Base-by-base conservation (phyloP, 2,329 filamentous ascomycete species). In the Dothideomycetes sp. region DNA sequence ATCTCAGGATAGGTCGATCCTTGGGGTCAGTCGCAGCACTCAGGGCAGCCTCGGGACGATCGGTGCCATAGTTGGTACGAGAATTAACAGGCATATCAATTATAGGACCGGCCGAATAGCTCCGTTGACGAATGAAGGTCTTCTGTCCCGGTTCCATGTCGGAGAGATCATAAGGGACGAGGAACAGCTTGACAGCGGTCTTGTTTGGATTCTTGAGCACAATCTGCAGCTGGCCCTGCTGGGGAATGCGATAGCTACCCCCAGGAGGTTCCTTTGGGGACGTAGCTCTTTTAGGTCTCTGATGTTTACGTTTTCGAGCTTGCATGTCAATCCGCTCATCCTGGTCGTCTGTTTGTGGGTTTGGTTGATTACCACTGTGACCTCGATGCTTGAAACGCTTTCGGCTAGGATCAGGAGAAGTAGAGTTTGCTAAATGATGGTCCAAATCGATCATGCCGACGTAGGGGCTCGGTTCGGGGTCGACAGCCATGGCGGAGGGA, bases 151-250 rank as follows among this genome's bases (percentile, higher is more conserved):
- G 75, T 45, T 91, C 82, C 89, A 98, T 98, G 37, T 86, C 89
- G 1, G 77, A 73, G 1, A 98, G 68, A 56, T 96, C 87, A 51
- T 96, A 98, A 0, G 89, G 91, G 3, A 98, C 77, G 17, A 96
- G 70, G 51, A 96, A 96, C 1, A 98, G 69, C 59, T 98, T 96
- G 40, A 96, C 89, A 1, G 91, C 91, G 3, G 91, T 96, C 57
- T 96, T 96, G 64, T 96, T 94, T 12, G 88, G 89, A 52, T 96
- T 98, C 59, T 96, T 96, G 58, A 98, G 85, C 45, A 98, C 81
- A 47, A 98, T 94, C 53, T 98, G 91, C 11, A 98, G 69, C 60
- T 96, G 91, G 0, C 91, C 91, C 58, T 88, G 83, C 54, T 91
- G 81, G 0, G 91, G 91, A 38, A 98, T 94, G 32, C 91, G 81